These are phyloP conservation scores for Chalciporus piperatus DNA, from an alignment of 768 basidiomycete species.

Conservation along the genomic window DNA sequence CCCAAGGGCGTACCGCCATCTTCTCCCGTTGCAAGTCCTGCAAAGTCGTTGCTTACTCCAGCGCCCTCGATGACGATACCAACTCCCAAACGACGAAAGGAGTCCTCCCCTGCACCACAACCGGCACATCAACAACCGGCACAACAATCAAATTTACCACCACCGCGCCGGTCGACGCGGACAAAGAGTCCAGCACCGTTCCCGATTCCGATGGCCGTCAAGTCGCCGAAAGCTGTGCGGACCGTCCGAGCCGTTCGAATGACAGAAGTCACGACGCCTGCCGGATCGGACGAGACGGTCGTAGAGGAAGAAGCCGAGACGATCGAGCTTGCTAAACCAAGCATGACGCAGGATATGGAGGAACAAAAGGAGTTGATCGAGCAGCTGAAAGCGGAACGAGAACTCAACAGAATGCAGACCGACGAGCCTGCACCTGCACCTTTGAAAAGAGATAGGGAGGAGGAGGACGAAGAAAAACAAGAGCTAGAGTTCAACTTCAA, in stretches of 20 bases:
- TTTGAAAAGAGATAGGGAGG: constrained; percentile 52
- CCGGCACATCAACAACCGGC: constrained; percentile 13
- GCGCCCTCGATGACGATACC: constrained; percentile 40
- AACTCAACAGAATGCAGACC: constrained; percentile 28
- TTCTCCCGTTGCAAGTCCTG: constrained; percentile 19
- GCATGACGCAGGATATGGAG: constrained; percentile 67
- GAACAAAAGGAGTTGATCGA: constrained; percentile 79
- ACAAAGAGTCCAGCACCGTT: constrained; percentile 39
- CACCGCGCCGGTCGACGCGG: constrained; percentile 44
- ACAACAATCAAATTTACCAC: constrained; percentile 31
- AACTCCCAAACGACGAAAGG: constrained; percentile 64
- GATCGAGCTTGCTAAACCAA: constrained; percentile 56
- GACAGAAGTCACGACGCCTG: constrained; percentile 42
- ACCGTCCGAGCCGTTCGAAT: constrained; percentile 22
- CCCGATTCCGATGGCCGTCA: constrained; percentile 27
- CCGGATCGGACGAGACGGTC: constrained; percentile 58
- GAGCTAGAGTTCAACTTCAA: constrained; percentile 61
- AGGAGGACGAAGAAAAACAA: constrained; percentile 39
- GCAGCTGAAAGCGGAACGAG: constrained; percentile 64
- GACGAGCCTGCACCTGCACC: constrained; percentile 25
- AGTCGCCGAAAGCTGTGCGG: constrained; percentile 33
- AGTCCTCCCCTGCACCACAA: constrained; percentile 43
- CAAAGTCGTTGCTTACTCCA: constrained; percentile 32
- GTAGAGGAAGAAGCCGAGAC: constrained; percentile 65
- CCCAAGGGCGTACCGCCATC: constrained; percentile 29